phyloP scores from a whole-genome alignment of 129 eudicot genomes.

The Ambrosia artemisiifolia region DNA sequence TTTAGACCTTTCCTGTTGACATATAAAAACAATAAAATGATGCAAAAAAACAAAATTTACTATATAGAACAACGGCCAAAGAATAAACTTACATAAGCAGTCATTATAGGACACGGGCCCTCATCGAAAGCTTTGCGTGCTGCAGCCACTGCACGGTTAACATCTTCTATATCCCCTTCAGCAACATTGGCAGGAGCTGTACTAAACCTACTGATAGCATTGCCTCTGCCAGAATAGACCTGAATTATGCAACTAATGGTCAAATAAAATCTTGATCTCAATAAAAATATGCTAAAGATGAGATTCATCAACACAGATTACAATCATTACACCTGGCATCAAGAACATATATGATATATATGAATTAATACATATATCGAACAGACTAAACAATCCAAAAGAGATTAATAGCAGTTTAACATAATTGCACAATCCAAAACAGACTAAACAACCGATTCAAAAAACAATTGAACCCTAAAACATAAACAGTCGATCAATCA shows the following conservation, averaged over 20 bases:
- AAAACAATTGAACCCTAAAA: no score
- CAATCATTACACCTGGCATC: not conserved
- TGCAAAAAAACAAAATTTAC: not conserved
- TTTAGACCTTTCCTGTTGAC: slow-evolving; percentile 65
- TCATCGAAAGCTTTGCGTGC: slow-evolving; percentile 93
- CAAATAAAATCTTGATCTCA: slow-evolving; percentile 7
- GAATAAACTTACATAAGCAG: slow-evolving; percentile 62
- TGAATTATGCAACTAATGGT: slow-evolving; percentile 28
- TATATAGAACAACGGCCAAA: not conserved
- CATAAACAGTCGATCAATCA: no score
- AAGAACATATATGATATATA: no score
- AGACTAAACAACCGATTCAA: no score
- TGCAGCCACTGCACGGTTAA: slow-evolving; percentile 79
- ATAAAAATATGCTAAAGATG: not conserved
- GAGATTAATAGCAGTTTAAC: no score
- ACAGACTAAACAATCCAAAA: no score
- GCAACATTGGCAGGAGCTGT: slow-evolving; percentile 77
- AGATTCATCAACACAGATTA: not conserved
- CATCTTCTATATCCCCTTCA: slow-evolving; percentile 77
- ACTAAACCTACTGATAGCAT: slow-evolving; percentile 43
- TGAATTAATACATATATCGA: not conserved
- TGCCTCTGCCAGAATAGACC: slow-evolving; percentile 47
- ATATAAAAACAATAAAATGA: not conserved
- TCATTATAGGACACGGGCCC: slow-evolving; percentile 95
- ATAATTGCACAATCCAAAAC: no score